Percentiles rank a stretch among this genome's conserved stretches.
These are phyloP conservation scores for Trichoderma atrobrunneum DNA, from an alignment of 2,329 filamentous ascomycete species.

Conservation along the genomic window DNA sequence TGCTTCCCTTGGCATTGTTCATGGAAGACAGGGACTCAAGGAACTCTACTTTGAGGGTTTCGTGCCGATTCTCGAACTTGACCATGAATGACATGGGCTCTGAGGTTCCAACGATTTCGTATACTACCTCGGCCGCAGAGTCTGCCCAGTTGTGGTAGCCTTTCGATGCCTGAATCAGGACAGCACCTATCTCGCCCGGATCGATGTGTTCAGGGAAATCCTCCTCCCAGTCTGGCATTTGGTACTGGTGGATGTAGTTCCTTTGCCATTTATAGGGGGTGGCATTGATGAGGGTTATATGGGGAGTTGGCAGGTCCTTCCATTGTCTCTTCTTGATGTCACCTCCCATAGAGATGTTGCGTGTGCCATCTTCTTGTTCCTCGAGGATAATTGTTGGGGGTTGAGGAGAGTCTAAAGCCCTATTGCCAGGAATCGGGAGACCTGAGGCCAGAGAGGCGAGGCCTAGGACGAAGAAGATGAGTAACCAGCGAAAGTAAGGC, in stretches of 20 bases:
- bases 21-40: slow-evolving; percentile 27
- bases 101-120: slow-evolving; percentile 29
- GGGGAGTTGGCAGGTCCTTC: slow-evolving; percentile 14
- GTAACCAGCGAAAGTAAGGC: background rate
- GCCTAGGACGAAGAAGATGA: background rate
- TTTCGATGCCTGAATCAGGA: background rate
- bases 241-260: slow-evolving; percentile 23
- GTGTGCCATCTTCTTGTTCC: background rate
- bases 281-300: slow-evolving; percentile 33
- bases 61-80: slow-evolving; percentile 21
- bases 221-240: slow-evolving; percentile 23
- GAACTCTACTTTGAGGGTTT: slow-evolving; percentile 24
- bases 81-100: slow-evolving; percentile 30
- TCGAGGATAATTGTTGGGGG: background rate
- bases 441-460: background rate
- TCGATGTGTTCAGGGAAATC: slow-evolving; percentile 28
- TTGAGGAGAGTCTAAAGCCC: background rate
- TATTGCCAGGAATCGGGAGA: background rate
- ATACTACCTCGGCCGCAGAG: slow-evolving; percentile 30
- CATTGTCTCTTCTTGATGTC: background rate
- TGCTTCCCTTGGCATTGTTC: slow-evolving; percentile 15
- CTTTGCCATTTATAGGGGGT: slow-evolving; percentile 33
- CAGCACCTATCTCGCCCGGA: slow-evolving; percentile 26
- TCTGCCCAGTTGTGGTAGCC: slow-evolving; percentile 15
- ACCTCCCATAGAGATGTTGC: background rate